phyloP scores from a whole-genome alignment of 177 flowering plant species.

The Tripterygium wilfordii region DNA sequence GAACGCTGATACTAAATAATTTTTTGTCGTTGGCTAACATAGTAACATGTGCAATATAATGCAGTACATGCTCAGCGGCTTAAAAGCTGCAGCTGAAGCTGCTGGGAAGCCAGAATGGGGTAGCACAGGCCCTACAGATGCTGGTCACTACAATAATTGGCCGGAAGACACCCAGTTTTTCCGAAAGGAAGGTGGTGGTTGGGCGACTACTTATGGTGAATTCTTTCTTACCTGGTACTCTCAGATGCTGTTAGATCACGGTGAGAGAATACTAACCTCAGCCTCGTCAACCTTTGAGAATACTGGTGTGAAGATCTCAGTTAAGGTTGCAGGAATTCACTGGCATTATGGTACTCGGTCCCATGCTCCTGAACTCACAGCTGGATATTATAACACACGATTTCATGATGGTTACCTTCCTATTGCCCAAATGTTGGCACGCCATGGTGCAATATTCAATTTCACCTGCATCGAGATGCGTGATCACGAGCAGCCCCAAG shows the following conservation, averaged over 20 bases:
- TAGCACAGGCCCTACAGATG: constrained; percentile 85
- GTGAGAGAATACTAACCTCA: constrained; percentile 66
- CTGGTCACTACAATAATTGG: constrained; percentile 91
- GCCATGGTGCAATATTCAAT: constrained; percentile 81
- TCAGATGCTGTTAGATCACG: constrained; percentile 82
- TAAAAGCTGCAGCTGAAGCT: constrained; percentile 85
- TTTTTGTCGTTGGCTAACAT: background rate
- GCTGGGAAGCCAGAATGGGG: constrained; percentile 90
- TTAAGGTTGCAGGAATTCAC: constrained; percentile 88
- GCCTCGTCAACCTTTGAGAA: constrained; percentile 43
- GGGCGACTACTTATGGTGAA: constrained; percentile 70
- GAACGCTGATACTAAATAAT: background rate
- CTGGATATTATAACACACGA: constrained; percentile 94
- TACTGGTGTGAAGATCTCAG: constrained; percentile 68
- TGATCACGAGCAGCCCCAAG: constrained; percentile 92
- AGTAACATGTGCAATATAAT: background rate
- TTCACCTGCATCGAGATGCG: constrained; percentile 98
- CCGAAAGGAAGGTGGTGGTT: constrained; percentile 76
- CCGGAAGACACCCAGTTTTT: constrained; percentile 90
- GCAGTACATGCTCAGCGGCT: constrained; percentile 82
- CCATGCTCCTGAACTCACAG: constrained; percentile 97
- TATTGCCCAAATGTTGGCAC: constrained; percentile 80
- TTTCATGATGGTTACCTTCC: constrained; percentile 81
- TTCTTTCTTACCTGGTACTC: constrained; percentile 96
- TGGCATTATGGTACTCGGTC: constrained; percentile 96